Evolutionary conservation across 169 alveolate species (phyloP), one percentile per base, ranked within the genome.

Genomic region (Eimeria falciformis): DNA sequence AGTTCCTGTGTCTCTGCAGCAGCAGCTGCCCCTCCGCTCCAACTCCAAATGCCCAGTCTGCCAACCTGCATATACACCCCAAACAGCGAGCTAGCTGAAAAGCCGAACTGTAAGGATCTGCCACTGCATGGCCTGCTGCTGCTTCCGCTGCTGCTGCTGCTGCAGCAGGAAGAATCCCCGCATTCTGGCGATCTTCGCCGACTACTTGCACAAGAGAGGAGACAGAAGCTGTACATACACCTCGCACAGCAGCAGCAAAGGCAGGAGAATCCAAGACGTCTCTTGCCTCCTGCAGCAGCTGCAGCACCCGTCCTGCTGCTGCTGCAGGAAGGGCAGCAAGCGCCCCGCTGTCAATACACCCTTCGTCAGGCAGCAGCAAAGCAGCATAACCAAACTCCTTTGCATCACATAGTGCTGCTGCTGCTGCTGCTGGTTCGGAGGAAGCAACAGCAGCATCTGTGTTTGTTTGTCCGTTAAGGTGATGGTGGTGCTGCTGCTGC

Each of bases 281-380:
- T 3, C 73, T n/a, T n/a, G 73, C 73, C 29, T 62, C 73, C 73
- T 62, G 73, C 73, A 62, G 73, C 73, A 62, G 73, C 73, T 14
- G n/a, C 73, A 62, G 25, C 73, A 62, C 73, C 29, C 25, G 73
- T 9, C 29, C 73, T 14, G 73, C 73, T 62, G 73, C 73, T 6
- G 73, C 73, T 9, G 73, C 37, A n/a, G 73, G 73, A n/a, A 62
- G 25, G n/a, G 73, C 73, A 62, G 73, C 73, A 62, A 62, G 29
- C 11, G 17, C 73, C 12, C n/a, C 25, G 73, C 73, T n/a, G 73
- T 62, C 73, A 0, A 62, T 7, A 62, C 37, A 62, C 37, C 25
- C 73, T 9, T 62, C 73, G 37, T 62, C 73, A n/a, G 73, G 73
- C 73, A 62, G 73, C 37, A 62, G 73, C 73, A 62, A 2, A 18